Percentiles rank a stretch among this genome's conserved stretches.
Conservation (phyloP, 78 protist species). For the Trichosphaerium sp. region DNA sequence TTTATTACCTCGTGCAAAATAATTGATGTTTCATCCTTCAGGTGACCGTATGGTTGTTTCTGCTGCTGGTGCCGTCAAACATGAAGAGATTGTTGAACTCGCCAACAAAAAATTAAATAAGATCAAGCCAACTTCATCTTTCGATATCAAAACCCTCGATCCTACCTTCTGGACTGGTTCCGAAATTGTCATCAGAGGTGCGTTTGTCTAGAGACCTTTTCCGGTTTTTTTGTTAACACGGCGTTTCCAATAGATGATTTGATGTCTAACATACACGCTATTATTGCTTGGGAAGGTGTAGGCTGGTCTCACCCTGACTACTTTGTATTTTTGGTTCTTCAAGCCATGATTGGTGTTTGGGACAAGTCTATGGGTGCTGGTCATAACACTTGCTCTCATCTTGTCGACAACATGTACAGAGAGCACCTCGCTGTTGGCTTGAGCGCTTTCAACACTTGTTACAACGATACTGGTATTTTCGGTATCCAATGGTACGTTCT, state of each 20-base stretch:
- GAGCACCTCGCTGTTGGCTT: constrained; percentile 49
- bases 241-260: constrained; percentile 35
- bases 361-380: constrained; percentile 51
- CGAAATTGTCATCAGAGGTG: constrained; percentile 42
- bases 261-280: constrained; percentile 43
- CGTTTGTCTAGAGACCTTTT: constrained; percentile 6
- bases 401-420: constrained; percentile 47
- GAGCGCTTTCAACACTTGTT: constrained; percentile 74
- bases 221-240: too few species aligned
- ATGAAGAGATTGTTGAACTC: constrained; percentile 57
- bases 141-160: background rate
- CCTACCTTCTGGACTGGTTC: constrained; percentile 6
- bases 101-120: constrained; percentile 40
- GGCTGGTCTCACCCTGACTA: constrained; percentile 61
- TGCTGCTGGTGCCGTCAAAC: constrained; percentile 84
- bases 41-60: constrained; percentile 81
- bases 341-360: constrained; percentile 74
- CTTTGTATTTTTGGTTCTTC: constrained; percentile 46
- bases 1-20: too few species aligned
- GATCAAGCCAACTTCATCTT: constrained; percentile 9
- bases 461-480: constrained; percentile 89
- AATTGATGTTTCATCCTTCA: constrained; percentile 54
- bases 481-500: constrained; percentile 82
- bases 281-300: constrained; percentile 52
- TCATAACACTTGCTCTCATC: constrained; percentile 27